Percentiles rank a stretch among this genome's conserved stretches.
Conservation (phyloP, 2,329 filamentous ascomycete genomes). For the Drechslerella dactyloides region DNA sequence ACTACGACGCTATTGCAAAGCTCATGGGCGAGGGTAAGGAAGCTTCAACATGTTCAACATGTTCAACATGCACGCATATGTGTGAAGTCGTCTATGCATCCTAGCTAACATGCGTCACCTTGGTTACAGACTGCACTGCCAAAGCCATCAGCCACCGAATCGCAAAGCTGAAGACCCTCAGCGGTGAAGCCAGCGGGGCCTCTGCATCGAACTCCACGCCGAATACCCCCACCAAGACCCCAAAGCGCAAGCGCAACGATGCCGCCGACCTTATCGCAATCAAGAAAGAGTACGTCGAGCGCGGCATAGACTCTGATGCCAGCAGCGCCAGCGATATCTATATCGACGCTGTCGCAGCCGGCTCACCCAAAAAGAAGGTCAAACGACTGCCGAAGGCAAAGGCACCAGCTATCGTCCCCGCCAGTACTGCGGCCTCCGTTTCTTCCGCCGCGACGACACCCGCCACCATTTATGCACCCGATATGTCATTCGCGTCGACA, state of each 20-base stretch:
- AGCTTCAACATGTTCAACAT: background rate
- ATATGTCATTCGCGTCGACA: slow-evolving; percentile 32
- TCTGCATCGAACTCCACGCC: slow-evolving; percentile 14
- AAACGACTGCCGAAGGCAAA: slow-evolving; percentile 29
- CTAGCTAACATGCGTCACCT: slow-evolving; percentile 9
- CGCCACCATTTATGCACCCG: background rate
- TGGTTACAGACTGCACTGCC: slow-evolving; percentile 51
- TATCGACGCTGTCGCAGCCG: slow-evolving; percentile 29
- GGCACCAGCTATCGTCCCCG: background rate
- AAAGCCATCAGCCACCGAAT: slow-evolving; percentile 55
- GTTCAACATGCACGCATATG: slow-evolving; percentile 1
- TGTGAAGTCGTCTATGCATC: slow-evolving; percentile 8
- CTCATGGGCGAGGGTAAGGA: slow-evolving; percentile 54
- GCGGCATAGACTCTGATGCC: slow-evolving; percentile 33
- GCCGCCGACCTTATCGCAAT: slow-evolving; percentile 26
- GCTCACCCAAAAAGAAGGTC: slow-evolving; percentile 34
- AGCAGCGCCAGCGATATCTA: slow-evolving; percentile 25
- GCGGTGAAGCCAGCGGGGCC: slow-evolving; percentile 16
- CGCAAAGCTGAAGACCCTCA: slow-evolving; percentile 53
- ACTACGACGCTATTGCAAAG: slow-evolving; percentile 53
- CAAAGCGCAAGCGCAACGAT: slow-evolving; percentile 43
- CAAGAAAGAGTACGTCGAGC: slow-evolving; percentile 38
- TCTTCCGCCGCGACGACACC: background rate
- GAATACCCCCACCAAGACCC: slow-evolving; percentile 38
- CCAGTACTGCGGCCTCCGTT: background rate